phyloP scores from a whole-genome alignment of 73 alveolate genomes.

The Paramecium octaurelia region DNA sequence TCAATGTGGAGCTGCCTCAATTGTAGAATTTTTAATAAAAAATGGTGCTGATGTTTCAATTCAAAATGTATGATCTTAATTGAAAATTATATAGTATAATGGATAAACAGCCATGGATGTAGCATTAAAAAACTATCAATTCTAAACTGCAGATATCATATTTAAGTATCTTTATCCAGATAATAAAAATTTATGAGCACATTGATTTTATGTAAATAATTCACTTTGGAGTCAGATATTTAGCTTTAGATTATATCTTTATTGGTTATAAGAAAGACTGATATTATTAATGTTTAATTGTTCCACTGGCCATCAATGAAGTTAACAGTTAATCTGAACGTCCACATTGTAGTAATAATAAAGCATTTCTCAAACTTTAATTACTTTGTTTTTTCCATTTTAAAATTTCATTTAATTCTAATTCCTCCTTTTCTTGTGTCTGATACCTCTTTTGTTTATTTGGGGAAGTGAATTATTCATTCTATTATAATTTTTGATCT shows the following conservation, averaged over 20 bases:
- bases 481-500: background rate
- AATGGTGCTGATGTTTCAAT: slow-evolving; percentile 32
- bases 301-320: background rate
- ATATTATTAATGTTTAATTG: background rate
- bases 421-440: background rate
- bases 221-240: slow-evolving; percentile 26
- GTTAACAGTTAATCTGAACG: background rate
- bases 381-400: background rate
- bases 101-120: background rate
- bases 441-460: background rate
- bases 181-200: background rate
- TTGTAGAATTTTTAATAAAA: background rate
- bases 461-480: background rate
- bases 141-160: slow-evolving; percentile 4
- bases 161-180: slow-evolving; percentile 6
- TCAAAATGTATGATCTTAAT: background rate
- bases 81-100: background rate
- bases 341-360: background rate
- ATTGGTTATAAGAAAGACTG: background rate
- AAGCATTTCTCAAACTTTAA: background rate
- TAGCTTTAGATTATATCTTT: background rate
- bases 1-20: background rate
- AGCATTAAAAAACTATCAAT: slow-evolving; percentile 1
- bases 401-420: background rate
- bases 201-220: background rate